Evolutionary conservation across 2,329 filamentous ascomycete species (phyloP).

Genomic region (Diplodia scrobiculata): DNA sequence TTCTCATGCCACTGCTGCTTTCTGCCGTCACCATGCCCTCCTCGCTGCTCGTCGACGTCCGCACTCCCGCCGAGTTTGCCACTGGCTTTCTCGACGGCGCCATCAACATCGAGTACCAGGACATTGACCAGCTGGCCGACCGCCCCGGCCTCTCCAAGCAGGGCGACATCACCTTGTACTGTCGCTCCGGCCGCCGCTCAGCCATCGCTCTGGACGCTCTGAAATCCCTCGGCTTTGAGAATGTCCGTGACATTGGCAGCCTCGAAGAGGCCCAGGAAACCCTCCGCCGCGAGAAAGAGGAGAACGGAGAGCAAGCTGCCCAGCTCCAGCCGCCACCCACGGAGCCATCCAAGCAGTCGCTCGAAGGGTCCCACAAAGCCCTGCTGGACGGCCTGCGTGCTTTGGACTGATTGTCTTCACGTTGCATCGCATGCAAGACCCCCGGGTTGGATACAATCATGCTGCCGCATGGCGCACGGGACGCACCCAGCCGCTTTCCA

Average conservation of each 20-base stretch:
- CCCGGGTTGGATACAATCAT: neutral
- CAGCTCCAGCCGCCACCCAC: neutral
- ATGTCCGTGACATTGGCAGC: constrained; percentile 43
- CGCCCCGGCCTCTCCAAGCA: constrained; percentile 33
- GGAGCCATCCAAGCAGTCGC: constrained; percentile 31
- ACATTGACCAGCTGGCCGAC: constrained; percentile 36
- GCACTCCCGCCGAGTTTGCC: constrained; percentile 42
- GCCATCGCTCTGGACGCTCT: constrained; percentile 40
- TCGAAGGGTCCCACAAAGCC: constrained; percentile 35
- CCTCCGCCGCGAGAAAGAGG: constrained; percentile 37
- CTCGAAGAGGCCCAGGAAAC: constrained; percentile 40
- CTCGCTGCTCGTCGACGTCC: constrained; percentile 42
- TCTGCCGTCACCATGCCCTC: constrained; percentile 5
- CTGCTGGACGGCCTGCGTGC: constrained; percentile 40
- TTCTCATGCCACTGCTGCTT: neutral
- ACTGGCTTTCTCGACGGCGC: constrained; percentile 40
- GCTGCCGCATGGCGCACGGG: neutral
- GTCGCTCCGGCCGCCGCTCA: constrained; percentile 42
- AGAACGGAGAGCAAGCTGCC: constrained; percentile 28
- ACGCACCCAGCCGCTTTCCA: neutral
- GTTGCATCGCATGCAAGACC: neutral
- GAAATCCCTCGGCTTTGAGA: constrained; percentile 37
- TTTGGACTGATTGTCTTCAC: constrained; percentile 30
- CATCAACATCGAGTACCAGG: constrained; percentile 45
- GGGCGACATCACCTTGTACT: constrained; percentile 44